Base-by-base conservation (phyloP, 495 filamentous ascomycete species). In the Margaritispora aquatica region DNA sequence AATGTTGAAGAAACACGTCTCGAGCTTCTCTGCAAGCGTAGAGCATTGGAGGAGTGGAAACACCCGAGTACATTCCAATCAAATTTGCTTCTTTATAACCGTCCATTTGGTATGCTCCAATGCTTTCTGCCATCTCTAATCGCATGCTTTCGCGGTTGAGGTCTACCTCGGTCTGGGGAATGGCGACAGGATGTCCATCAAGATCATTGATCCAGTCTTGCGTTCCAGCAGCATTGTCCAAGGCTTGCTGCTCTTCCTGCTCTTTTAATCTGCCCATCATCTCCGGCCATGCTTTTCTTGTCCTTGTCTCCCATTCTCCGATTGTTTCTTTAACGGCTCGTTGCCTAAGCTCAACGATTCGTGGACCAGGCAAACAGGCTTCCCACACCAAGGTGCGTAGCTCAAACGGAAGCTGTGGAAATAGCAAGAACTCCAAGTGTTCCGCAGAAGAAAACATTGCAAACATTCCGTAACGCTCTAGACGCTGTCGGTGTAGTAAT, bases 301-400 rank as follows among this genome's bases (percentile, higher is more conserved):
- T 34, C 27, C 49, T 36, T 0, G 13, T 10, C 29, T 58, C 55
- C 55, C 55, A 58, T 9, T 36, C 24, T 36, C 31, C n/a, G 4
- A 34, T 51, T 22, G 46, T 50, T 26, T 21, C 49, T 10, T 38
- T 51, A 3, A 58, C n/a, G 21, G 8, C 13, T n/a, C 47, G n/a
- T n/a, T 58, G 27, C 47, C 27, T 49, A 22, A 58, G 13, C 8
- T 51, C 44, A 19, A 58, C 55, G 9, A 51, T 21, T 58, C 55
- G 7, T 0, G 55, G 55, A 5, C 55, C 55, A 26, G 55, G 55
- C 8, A 58, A 22, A 1, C 46, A 26, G n/a, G 27, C 24, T 21
- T 51, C 21, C 55, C 55, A 58, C 3, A 58, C 51, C 9, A 51
- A 1, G 19, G 51, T 24, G 5, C 55, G 55, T 26, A 58, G 31